Evolutionary conservation across 2,329 filamentous ascomycete genomes (phyloP).

Genomic region (Venturia asperata): DNA sequence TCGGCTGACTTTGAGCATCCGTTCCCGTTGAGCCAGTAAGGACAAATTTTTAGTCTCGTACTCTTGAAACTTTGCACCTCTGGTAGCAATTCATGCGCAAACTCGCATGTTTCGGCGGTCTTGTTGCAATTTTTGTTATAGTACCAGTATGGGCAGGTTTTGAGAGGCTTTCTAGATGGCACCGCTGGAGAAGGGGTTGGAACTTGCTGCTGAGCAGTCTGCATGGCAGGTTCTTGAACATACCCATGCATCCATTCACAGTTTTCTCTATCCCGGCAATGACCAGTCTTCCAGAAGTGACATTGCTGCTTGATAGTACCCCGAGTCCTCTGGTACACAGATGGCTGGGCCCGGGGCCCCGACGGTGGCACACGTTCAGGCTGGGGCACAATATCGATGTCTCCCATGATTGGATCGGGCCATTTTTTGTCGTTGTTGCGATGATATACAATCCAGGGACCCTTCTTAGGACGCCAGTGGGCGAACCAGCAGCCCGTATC

Average conservation of each 20-base stretch:
- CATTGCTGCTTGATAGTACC: not conserved
- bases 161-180: not conserved
- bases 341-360: not conserved
- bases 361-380: not conserved
- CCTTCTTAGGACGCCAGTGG: not conserved
- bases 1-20: constrained; percentile 10
- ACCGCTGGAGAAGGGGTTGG: not conserved
- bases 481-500: constrained; percentile 13
- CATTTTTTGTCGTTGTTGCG: not conserved
- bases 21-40: not conserved
- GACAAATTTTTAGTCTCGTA: not conserved
- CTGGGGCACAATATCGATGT: not conserved
- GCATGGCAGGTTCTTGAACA: not conserved
- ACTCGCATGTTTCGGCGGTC: not conserved
- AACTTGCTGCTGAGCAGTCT: not conserved
- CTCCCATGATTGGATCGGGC: not conserved
- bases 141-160: constrained; percentile 8
- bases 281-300: not conserved
- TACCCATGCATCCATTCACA: constrained; percentile 1
- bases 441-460: not conserved
- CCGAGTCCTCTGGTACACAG: not conserved
- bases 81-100: not conserved
- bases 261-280: not conserved
- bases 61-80: not conserved
- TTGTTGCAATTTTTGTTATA: not conserved